Conservation (phyloP, 768 basidiomycete genomes). For the Boletus sp. region DNA sequence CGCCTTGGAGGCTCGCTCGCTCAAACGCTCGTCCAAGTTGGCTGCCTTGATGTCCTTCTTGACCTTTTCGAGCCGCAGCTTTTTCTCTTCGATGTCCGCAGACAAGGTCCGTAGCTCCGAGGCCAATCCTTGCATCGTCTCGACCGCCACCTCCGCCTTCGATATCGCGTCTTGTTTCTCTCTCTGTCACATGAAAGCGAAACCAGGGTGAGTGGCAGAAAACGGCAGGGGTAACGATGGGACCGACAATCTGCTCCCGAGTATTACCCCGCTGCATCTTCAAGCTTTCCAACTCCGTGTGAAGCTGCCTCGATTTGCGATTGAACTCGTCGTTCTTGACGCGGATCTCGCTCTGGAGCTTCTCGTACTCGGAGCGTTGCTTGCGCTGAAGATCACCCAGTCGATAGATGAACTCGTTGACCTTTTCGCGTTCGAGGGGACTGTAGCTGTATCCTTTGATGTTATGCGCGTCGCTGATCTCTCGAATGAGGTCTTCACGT, state of each 20-base stretch:
- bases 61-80: slow-evolving; percentile 53
- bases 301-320: slow-evolving; percentile 52
- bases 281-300: slow-evolving; percentile 49
- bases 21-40: slow-evolving; percentile 62
- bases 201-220: background rate
- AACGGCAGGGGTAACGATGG: background rate
- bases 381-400: slow-evolving; percentile 60
- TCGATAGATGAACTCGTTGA: slow-evolving; percentile 67
- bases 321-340: slow-evolving; percentile 64
- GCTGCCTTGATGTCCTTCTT: slow-evolving; percentile 55
- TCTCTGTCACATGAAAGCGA: slow-evolving; percentile 28
- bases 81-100: slow-evolving; percentile 71
- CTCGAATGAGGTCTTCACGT: slow-evolving; percentile 71
- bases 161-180: slow-evolving; percentile 52
- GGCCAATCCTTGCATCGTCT: slow-evolving; percentile 51
- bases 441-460: slow-evolving; percentile 74
- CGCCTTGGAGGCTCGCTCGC: slow-evolving; percentile 50
- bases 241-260: slow-evolving; percentile 56
- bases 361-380: slow-evolving; percentile 62
- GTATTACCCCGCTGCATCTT: slow-evolving; percentile 51
- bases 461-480: slow-evolving; percentile 60
- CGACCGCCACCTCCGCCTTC: slow-evolving; percentile 52
- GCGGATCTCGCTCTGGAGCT: slow-evolving; percentile 61
- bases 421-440: slow-evolving; percentile 66
- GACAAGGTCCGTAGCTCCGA: slow-evolving; percentile 51